phyloP scores from a whole-genome alignment of 345 rosid genomes.

The Boechera stricta region DNA sequence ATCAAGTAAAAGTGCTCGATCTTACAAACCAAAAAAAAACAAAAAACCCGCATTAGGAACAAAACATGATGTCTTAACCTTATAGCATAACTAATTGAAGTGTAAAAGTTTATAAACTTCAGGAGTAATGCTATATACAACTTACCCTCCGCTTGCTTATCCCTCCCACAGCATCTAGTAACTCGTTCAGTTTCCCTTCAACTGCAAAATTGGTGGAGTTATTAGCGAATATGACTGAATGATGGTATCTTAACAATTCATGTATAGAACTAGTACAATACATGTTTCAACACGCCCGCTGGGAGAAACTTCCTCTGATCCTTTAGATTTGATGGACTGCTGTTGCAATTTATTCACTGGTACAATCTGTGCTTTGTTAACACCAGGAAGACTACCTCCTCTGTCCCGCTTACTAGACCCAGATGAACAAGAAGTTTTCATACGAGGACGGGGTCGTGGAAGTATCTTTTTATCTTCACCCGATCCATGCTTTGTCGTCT shows the following conservation, averaged over 20 bases:
- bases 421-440: conserved; percentile 62
- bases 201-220: conserved; percentile 56
- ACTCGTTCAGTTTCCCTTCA: conserved; percentile 92
- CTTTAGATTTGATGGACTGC: conserved; percentile 62
- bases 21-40: conserved; percentile 8
- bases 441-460: conserved; percentile 60
- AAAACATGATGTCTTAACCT: conserved; percentile 20
- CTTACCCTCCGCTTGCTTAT: conserved; percentile 90
- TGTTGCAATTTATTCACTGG: conserved; percentile 57
- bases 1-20: conserved; percentile 27
- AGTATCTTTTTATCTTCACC: conserved; percentile 56
- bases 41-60: not conserved
- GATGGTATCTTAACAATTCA: conserved; percentile 8
- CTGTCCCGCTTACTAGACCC: conserved; percentile 64
- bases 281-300: conserved; percentile 87
- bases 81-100: conserved; percentile 16
- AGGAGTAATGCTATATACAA: conserved; percentile 29
- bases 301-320: conserved; percentile 61
- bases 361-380: conserved; percentile 58
- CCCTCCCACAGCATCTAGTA: conserved; percentile 94
- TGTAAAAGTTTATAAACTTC: not conserved
- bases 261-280: conserved; percentile 38
- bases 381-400: conserved; percentile 47
- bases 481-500: conserved; percentile 51
- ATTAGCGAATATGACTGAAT: conserved; percentile 14